Base-by-base conservation (phyloP, 2,329 filamentous ascomycete species). In the Grosmannia clavigera region DNA sequence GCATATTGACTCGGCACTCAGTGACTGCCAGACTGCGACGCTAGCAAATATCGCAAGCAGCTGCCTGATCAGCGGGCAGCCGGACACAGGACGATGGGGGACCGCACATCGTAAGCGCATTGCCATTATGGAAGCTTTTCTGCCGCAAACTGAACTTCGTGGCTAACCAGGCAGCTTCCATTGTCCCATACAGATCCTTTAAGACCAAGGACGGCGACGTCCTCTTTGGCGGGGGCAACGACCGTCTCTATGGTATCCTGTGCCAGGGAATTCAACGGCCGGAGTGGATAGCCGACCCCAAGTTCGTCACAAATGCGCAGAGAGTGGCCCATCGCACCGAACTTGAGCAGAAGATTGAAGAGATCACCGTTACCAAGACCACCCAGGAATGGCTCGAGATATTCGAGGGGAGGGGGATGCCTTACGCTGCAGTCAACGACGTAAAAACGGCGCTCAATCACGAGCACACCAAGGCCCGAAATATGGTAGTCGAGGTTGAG, bases 11-110 rank as follows among this genome's bases (percentile, higher is more conserved):
- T 87, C 94, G 25, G 84, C 90, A 0, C 75, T 99, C 61, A 95
- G 90, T 65, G 94, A 99, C 70, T 96, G 92, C 68, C 94, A 99
- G 70, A 92, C 94, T 22, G 94, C 92, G 0, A 96, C 92, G 0
- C 75, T 99, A 53, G 85, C 90, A n/a, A 99, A 97, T 70, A 90
- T 99, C 68, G 94, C 92, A 10, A 95, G 90, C 70, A 96, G 91
- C 62, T 90, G 87, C 62, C 76, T 99, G 51, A 87, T 97, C 64
- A 95, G 88, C 66, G 92, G 92, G 2, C 75, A 96, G 72, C 87
- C 86, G 65, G 94, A 99, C 70, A 82, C 85, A 0, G 94, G 94
- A 0, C 81, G 94, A 64, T 97, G 94, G 92, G 94, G 94, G 7
- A 99, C 94, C 3, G 92, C 92, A 52, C 94, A 99, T 77, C 94